A percentile compares a stretch with the other conserved stretches of the same genome.
Conservation (phyloP, 2,329 filamentous ascomycete species). For the Septoria petroselini region DNA sequence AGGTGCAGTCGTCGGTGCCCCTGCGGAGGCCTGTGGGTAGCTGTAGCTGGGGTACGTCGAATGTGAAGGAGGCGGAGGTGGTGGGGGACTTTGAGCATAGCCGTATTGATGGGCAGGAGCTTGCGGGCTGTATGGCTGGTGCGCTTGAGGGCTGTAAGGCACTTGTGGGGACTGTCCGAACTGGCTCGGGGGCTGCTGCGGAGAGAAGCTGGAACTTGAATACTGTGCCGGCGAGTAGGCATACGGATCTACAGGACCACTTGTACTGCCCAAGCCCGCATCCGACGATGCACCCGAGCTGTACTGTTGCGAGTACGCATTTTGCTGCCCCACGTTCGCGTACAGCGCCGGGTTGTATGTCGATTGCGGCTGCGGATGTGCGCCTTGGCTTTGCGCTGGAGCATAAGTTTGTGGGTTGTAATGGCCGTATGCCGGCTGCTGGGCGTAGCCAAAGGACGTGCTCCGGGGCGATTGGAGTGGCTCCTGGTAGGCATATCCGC, state of each 20-base stretch:
- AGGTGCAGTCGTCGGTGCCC: constrained; percentile 23
- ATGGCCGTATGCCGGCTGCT: constrained; percentile 46
- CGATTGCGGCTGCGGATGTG: constrained; percentile 40
- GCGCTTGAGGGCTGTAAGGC: constrained; percentile 25
- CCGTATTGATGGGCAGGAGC: constrained; percentile 22
- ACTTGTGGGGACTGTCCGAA: constrained; percentile 23
- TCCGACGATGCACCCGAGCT: constrained; percentile 30
- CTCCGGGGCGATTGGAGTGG: constrained; percentile 24
- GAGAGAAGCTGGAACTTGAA: constrained; percentile 22
- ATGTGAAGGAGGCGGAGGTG: constrained; percentile 25
- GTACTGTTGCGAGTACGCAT: constrained; percentile 25
- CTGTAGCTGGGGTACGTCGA: constrained; percentile 19
- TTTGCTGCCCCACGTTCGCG: constrained; percentile 35
- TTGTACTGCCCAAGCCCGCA: constrained; percentile 25
- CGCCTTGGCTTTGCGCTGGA: constrained; percentile 39
- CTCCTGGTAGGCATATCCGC: constrained; percentile 26
- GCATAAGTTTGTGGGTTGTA: constrained; percentile 70
- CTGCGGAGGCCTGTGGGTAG: constrained; percentile 19
- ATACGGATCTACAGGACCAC: constrained; percentile 33
- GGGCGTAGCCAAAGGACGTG: constrained; percentile 44
- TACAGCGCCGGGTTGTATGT: constrained; percentile 49
- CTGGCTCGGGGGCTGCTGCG: constrained; percentile 18
- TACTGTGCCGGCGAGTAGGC: constrained; percentile 29
- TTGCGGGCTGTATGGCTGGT: constrained; percentile 28
- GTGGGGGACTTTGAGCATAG: constrained; percentile 24